Conservation (phyloP, 106 monocot genomes). For the Iris macrosiphon region DNA sequence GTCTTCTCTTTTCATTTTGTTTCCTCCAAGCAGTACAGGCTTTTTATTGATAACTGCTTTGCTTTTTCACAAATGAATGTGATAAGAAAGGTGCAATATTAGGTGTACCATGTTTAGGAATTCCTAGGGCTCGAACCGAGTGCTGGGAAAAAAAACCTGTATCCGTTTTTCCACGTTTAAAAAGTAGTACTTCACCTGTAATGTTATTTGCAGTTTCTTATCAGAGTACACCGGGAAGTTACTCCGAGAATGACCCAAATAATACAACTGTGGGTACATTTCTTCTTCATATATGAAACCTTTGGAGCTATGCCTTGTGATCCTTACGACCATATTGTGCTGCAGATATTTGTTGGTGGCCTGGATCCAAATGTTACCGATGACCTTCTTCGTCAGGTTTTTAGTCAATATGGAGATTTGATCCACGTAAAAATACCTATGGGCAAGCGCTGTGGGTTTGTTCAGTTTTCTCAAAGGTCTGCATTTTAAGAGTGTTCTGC, state of each 20-base stretch:
- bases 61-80: too few relatives aligned
- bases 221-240: conserved; percentile 24
- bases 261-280: conserved; percentile 48
- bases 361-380: conserved; percentile 52
- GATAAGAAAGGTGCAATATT: too few relatives aligned
- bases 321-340: conserved; percentile 6
- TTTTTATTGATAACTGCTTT: too few relatives aligned
- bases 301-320: neutral
- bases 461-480: conserved; percentile 58
- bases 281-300: neutral
- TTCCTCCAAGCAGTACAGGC: too few relatives aligned
- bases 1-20: too few relatives aligned
- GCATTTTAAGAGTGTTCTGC: neutral
- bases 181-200: neutral
- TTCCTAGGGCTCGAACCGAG: too few relatives aligned
- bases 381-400: conserved; percentile 39
- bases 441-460: conserved; percentile 59
- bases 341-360: conserved; percentile 59
- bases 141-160: too few relatives aligned
- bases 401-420: conserved; percentile 42
- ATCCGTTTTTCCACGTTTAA: neutral
- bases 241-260: conserved; percentile 57
- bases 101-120: too few relatives aligned
- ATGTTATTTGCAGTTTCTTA: conserved; percentile 35
- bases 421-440: conserved; percentile 58